Base-by-base conservation (phyloP, 495 filamentous ascomycete genomes). In the Podospora didyma region DNA sequence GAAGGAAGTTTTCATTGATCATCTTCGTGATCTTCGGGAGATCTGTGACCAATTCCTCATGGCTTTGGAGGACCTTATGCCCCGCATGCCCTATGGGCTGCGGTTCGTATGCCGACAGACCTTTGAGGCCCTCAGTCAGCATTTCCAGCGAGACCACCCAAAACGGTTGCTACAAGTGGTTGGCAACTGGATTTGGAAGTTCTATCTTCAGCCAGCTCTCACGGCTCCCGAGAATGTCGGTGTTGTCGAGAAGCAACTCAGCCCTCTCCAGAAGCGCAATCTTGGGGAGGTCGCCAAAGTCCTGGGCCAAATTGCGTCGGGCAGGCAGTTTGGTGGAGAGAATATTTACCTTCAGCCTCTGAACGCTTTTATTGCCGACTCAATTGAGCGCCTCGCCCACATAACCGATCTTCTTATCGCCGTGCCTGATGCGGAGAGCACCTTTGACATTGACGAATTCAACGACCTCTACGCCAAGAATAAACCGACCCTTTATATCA, bases 381-480 rank as follows among this genome's bases (percentile, higher is more conserved):
- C 92, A 6, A 87, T 96, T 47, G 84, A 92, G 62, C 80, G 91
- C 34, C 76, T 96, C 54, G 84, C 84, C 11, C 80, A 88, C 14
- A 89, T 90, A 31, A 93, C 89, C 26, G 62, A 67, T 52, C 62
- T 76, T 75, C 82, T 99, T 63, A 89, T 97, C 56, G 83, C 85
- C 12, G 86, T 97, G 19, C 87, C 88, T 46, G 86, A 90, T 62
- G 87, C 89, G 2, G 95, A 97, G 68, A 81, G 82, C 46, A 91
- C 92, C 20, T 98, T 96, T 68, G 95, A 97, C 67, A 97, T 97
- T 66, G 94, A 97, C 67, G 93, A 97, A 60, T 97, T 93, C 80
- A 96, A 97, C 62, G 94, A 99, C 65, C 82, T 97, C 23, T 97
- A 97, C 64, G 87, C 93, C 47, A 90, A 93, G 64, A 92, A 89